phyloP scores from a whole-genome alignment of 192 early-diverging fungal species.

The Lunasporangiospora selenospora region DNA sequence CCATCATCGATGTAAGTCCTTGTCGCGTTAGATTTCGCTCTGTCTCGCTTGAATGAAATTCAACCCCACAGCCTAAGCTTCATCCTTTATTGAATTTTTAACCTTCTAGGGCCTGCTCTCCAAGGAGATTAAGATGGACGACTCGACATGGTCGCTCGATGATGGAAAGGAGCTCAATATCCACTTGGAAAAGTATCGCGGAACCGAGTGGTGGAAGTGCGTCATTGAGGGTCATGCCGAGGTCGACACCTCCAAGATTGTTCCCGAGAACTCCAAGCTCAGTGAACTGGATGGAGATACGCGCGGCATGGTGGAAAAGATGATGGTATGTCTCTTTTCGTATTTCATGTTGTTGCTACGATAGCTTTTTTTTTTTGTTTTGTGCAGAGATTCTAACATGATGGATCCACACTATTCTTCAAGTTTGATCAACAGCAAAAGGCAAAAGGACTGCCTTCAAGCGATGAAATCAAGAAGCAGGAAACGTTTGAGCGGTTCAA shows the following conservation, averaged over 20 bases:
- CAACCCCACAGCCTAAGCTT: no score
- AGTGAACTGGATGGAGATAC: constrained; percentile 90
- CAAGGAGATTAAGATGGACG: constrained; percentile 74
- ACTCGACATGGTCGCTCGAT: constrained; percentile 83
- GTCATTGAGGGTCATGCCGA: constrained; percentile 79
- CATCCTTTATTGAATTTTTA: not conserved
- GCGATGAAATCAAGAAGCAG: constrained; percentile 80
- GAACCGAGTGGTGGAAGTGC: constrained; percentile 89
- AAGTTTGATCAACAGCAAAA: constrained; percentile 93
- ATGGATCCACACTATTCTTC: constrained; percentile 3
- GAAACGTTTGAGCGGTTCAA: constrained; percentile 83
- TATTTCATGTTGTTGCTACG: not conserved
- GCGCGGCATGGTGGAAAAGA: constrained; percentile 92
- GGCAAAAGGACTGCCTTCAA: constrained; percentile 74
- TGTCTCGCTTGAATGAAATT: not conserved
- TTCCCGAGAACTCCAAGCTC: constrained; percentile 90
- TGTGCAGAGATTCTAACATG: not conserved
- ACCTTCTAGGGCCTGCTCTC: constrained; percentile 77
- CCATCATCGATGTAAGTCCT: constrained; percentile 72
- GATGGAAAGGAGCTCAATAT: constrained; percentile 76
- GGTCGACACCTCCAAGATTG: constrained; percentile 90
- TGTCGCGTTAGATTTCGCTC: not conserved
- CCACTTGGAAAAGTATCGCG: constrained; percentile 86
- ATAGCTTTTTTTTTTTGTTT: not conserved
- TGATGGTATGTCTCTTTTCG: constrained; percentile 73